These are phyloP conservation scores for Botrytis elliptica DNA, from an alignment of 2,329 filamentous ascomycete species.

Conservation along the genomic window DNA sequence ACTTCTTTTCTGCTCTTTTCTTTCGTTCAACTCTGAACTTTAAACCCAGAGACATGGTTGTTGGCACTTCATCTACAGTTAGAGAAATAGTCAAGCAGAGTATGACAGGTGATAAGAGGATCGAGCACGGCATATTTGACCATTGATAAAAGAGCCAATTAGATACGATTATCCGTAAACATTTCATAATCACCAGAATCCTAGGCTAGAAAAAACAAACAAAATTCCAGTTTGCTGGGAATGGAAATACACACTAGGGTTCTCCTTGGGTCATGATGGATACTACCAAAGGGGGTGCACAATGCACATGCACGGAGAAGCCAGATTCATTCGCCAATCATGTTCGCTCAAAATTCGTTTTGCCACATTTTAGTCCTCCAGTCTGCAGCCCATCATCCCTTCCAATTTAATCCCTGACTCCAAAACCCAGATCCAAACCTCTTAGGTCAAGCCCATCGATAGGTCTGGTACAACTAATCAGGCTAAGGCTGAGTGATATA, in stretches of 20 bases:
- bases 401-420: background rate
- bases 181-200: background rate
- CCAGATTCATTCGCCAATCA: background rate
- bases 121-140: conserved; percentile 6
- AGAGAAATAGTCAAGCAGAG: background rate
- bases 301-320: background rate
- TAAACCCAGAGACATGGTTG: background rate
- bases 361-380: conserved; percentile 3
- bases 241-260: conserved; percentile 6
- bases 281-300: background rate
- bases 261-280: background rate
- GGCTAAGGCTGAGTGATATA: conserved; percentile 19
- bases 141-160: background rate
- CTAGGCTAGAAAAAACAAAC: background rate
- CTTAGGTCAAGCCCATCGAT: background rate
- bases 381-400: background rate
- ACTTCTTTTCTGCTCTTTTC: background rate
- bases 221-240: background rate
- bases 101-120: conserved; percentile 8
- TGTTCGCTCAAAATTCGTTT: background rate
- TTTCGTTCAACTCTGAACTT: background rate
- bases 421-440: background rate
- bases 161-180: background rate
- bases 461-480: conserved; percentile 10
- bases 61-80: background rate